Evolutionary conservation across 108 stramenopile species (phyloP), one percentile per base, ranked within the genome.

Genomic region (Craspedostauros australis): DNA sequence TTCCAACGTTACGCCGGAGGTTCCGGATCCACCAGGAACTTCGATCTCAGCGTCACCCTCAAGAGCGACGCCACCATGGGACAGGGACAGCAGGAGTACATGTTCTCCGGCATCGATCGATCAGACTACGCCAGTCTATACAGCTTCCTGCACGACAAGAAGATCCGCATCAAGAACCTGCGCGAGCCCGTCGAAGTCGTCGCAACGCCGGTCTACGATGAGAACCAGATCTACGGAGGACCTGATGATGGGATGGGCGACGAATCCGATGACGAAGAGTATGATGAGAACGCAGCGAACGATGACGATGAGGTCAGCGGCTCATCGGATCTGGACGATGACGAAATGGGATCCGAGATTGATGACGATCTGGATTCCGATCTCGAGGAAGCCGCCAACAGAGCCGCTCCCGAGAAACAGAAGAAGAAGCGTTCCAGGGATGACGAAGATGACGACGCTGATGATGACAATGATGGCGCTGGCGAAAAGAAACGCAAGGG

Each of bases 1-100:
- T 98, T 99, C 61, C 89, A 97, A 60, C 86, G 98, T 14, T 95
- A 92, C 31, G 93, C 86, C 5, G 91, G 91, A 5, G 93, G 92
- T 5, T 84, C 88, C 38, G 86, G 90, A 23, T 78, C 85, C 8
- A 93, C 93, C n/a, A 68, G 90, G 1, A 94, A 95, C 72, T 98
- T 96, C 65, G 95, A 98, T 62, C 63, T 98, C 38, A 59, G 73
- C 29, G 82, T 98, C 31, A 76, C 62, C 3, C 57, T 95, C 57
- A 80, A 79, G 55, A 41, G 63, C 33, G 54, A 51, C 41, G 75
- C 76, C 20, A 39, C 70, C 25, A 57, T 41, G 4, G 62, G 34
- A n/a, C 30, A 41, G 11, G 46, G 34, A 21, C 49, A 40, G 37
- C 80, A 85, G 65, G 87, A 88, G 61, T 94, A 91, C 73, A 86